A percentile compares a stretch with the other conserved stretches of the same genome.
Conservation (phyloP, 352 stramenopile species). For the Pythium chondricola region DNA sequence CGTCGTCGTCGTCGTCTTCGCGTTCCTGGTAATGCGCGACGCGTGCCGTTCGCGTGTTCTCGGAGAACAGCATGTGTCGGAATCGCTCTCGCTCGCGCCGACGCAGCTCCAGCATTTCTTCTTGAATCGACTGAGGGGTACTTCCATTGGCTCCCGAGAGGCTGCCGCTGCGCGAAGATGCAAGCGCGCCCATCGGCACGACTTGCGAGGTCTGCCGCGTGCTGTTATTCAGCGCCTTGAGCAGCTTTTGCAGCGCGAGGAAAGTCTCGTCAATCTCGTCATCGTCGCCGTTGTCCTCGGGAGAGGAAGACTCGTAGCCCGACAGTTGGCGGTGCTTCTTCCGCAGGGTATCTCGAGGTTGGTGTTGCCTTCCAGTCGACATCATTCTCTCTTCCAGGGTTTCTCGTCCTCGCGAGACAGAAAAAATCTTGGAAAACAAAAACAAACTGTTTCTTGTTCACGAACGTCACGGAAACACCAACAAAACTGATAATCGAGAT, state of each 20-base stretch:
- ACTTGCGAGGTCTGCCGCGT: constrained; percentile 7
- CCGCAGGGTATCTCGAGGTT: constrained; percentile 16
- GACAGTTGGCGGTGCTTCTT: constrained; percentile 41
- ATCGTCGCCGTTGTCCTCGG: constrained; percentile 28
- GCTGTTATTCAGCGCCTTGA: constrained; percentile 53
- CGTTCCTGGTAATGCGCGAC: constrained; percentile 34
- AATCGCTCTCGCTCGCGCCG: constrained; percentile 66
- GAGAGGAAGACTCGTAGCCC: constrained; percentile 27
- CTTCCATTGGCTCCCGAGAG: background rate
- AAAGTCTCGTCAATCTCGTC: constrained; percentile 80
- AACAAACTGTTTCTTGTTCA: too few species aligned
- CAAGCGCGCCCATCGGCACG: background rate
- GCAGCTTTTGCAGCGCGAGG: constrained; percentile 64
- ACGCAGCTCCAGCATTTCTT: constrained; percentile 66
- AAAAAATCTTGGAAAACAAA: too few species aligned
- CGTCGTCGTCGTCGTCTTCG: constrained; percentile 55
- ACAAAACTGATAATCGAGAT: too few species aligned
- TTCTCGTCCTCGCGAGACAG: too few species aligned
- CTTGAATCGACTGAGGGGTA: constrained; percentile 11
- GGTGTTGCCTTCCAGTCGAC: too few species aligned
- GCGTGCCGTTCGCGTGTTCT: constrained; percentile 30
- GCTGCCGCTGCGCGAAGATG: background rate
- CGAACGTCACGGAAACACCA: too few species aligned
- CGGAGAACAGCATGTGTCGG: constrained; percentile 52
- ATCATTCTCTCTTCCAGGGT: too few species aligned